phyloP scores from a whole-genome alignment of 2,329 filamentous ascomycete genomes.

The Aspergillus ruber region DNA sequence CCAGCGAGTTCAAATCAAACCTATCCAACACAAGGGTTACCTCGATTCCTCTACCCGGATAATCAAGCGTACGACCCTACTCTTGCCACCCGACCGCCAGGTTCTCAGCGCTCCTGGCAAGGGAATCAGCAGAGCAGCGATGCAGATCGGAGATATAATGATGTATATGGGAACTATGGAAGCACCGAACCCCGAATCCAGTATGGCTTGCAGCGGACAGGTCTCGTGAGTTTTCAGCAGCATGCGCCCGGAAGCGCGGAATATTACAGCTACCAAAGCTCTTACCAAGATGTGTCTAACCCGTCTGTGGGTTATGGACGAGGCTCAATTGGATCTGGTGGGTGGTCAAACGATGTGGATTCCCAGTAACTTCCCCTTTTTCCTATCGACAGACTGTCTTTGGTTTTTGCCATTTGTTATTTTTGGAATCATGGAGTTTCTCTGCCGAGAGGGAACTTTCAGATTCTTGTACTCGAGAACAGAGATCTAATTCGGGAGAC shows the following conservation, averaged over 20 bases:
- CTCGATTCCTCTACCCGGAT: slow-evolving; percentile 14
- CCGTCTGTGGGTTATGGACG: slow-evolving; percentile 13
- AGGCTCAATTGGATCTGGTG: slow-evolving; percentile 17
- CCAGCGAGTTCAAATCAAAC: slow-evolving; percentile 12
- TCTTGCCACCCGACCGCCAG: slow-evolving; percentile 5
- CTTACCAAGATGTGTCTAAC: slow-evolving; percentile 17
- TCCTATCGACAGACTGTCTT: slow-evolving; percentile 1
- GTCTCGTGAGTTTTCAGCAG: slow-evolving; percentile 9
- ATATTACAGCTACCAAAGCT: slow-evolving; percentile 8
- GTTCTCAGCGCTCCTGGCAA: slow-evolving; percentile 12
- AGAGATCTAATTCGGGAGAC: slow-evolving; percentile 11
- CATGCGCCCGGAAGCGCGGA: slow-evolving; percentile 10
- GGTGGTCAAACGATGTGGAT: slow-evolving; percentile 23
- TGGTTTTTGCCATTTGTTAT: background rate
- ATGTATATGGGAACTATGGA: slow-evolving; percentile 17
- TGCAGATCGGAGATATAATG: slow-evolving; percentile 17
- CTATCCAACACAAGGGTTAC: slow-evolving; percentile 18
- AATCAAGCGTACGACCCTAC: slow-evolving; percentile 15
- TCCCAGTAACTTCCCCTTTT: slow-evolving; percentile 24
- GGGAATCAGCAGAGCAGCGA: slow-evolving; percentile 10
- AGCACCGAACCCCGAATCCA: slow-evolving; percentile 11
- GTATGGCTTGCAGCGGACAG: slow-evolving; percentile 13
- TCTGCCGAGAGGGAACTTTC: background rate
- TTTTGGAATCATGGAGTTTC: background rate
- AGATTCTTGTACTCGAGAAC: background rate